Base-by-base conservation (phyloP, 1,284 basidiomycete species). In the Ganoderma sinense region DNA sequence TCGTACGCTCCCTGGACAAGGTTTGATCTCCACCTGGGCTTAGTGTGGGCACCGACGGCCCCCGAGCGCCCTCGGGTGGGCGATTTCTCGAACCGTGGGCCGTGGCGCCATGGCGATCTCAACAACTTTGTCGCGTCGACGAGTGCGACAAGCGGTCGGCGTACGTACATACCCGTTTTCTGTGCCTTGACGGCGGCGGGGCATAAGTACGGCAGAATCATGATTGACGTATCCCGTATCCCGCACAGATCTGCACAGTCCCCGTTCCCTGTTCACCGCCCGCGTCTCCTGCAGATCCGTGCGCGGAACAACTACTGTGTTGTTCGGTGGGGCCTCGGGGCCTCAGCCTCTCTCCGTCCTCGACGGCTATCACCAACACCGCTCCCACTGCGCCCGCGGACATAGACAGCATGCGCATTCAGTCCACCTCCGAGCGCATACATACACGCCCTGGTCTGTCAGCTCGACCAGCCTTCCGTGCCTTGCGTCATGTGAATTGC, bases 11-110 rank as follows among this genome's bases (percentile, higher is more conserved):
- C 18, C 53, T 6, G 53, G 26, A 56, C 53, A 56, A 56, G 53
- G 53, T 56, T 56, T 56, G 53, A 56, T 56, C 53, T 51, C 29
- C 31, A 56, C 53, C 31, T 56, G 31, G 53, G 13, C 53, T 31
- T 33, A 56, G 53, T 56, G 53, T 56, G 53, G 53, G 48, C 48
- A 51, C 53, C 14, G 6, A 31, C 26, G 31, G 53, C 53, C 26
- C 26, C 53, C 53, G 29, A 33, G 53, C 53, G 53, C 29, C 53
- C 16, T 56, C 53, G 31, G 53, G 14, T 56, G 53, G 14, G 18
- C 53, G 5, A 33, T 56, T 56, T 56, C 29, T 29, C 53, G 29
- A 31, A 56, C 53, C 23, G 18, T 33, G 23, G 48, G 31, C 53
- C 23, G 18, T 33, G 23, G 48, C 48, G 29, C 53, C 53, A 56